Evolutionary conservation across 768 basidiomycete genomes (phyloP), one percentile per base, ranked within the genome.

Genomic region (Filobasidium floriforme): DNA sequence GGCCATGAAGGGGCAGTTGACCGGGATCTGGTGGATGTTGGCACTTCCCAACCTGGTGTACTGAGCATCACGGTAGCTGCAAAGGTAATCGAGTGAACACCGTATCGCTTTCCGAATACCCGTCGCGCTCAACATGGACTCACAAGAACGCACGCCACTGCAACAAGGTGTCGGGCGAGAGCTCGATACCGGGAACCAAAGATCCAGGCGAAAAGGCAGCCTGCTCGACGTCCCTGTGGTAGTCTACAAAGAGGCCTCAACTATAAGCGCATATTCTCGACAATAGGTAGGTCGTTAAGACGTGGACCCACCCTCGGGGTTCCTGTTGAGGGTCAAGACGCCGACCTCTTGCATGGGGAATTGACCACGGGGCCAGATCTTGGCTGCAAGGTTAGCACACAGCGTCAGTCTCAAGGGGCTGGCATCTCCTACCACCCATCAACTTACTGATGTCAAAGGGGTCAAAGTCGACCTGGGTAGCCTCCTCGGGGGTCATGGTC

Each of bases 201-300:
- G 75, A 73, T 11, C 74, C 74, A 41, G 77, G 77, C 0, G 73
- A 74, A 61, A 74, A 74, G 15, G 67, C 66, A 37, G 69, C 61
- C 69, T 78, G 77, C 61, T 78, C 77, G 55, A 78, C 74, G 55
- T 76, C 77, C 49, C 74, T 68, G 66, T 75, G 74, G 61, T 76
- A 67, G 26, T 65, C 46, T 49, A 22, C 46, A 22, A 19, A 44
- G 22, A 49, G 5, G 18, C 15, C 46, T 49, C 46, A 6, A 15
- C 2, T 15, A 49, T 49, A 3, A 49, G 46, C 22, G 22, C 46
- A 9, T 37, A 12, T 5, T 49, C 18, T 22, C 15, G 12, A 15
- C 22, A 18, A 22, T 44, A 18, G 12, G 46, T 49, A 49, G 5
- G 22, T 19, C 46, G 46, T 74, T 49, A 5, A 22, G 5, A 49